Base-by-base conservation (phyloP, 2,329 filamentous ascomycete species). In the Aspergillus sp. region DNA sequence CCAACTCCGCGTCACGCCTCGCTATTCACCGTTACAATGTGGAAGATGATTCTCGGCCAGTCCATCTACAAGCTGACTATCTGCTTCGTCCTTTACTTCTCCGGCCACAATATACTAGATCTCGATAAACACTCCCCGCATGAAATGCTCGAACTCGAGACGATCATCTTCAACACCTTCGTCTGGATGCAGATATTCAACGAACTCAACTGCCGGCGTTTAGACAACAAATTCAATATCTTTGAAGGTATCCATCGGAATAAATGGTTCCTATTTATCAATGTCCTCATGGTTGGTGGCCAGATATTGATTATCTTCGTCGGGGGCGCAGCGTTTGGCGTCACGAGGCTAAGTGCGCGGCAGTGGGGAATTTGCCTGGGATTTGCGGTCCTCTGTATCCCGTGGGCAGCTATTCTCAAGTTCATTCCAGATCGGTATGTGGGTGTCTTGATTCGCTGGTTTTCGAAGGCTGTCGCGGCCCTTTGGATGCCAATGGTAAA, bases 171-270 rank as follows among this genome's bases (percentile, higher is more conserved):
- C 83, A 98, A 98, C 79, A 95, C 91, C 0, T 98, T 98, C 71
- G 93, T 97, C 52, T 98, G 93, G 93, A 97, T 98, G 93, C 93
- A 98, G 69, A 96, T 98, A 67, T 98, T 98, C 80, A 98, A 98
- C 76, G 90, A 96, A 71, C 90, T 96, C 84, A 98, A 98, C 80
- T 96, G 96, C 77, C 91, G 93, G 57, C 91, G 93, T 11, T 82
- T 98, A 55, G 93, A 98, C 74, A 98, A 98, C 76, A 84, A 86
- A 54, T 93, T 96, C 81, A 98, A 98, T 75, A 91, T 98, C 62
- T 93, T 98, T 60, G 93, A 97, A 71, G 91, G 91, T 52, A 84
- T 98, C 56, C 83, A 83, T 21, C 85, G 84, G 70, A 98, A 98
- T 74, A 89, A 83, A 77, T 96, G 96, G 82, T 98, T 98, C 78